These are phyloP conservation scores for Salix viminalis DNA, from an alignment of 345 rosid species.

Conservation along the genomic window DNA sequence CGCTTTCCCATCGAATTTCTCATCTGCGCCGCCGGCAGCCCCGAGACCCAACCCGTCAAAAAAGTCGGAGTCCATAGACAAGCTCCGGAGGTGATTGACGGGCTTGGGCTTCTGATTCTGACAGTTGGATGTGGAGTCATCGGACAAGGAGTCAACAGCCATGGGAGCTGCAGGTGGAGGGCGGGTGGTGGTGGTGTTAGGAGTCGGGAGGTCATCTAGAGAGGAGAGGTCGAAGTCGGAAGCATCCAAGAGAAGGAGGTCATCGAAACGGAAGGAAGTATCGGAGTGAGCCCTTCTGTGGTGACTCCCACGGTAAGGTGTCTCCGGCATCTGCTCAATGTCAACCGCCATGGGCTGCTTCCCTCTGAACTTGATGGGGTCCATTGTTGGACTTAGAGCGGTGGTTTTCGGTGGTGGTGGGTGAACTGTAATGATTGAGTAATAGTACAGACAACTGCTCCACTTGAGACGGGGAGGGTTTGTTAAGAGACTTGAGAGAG, in stretches of 20 bases:
- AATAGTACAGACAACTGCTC: neutral
- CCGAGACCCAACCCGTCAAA: conserved; percentile 47
- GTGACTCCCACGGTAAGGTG: conserved; percentile 53
- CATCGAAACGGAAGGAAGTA: conserved; percentile 80
- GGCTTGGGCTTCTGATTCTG: conserved; percentile 32
- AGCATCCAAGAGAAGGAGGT: conserved; percentile 77
- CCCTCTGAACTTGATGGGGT: conserved; percentile 6
- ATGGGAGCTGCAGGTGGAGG: conserved; percentile 22
- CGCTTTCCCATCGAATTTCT: conserved; percentile 34
- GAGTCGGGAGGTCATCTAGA: conserved; percentile 62
- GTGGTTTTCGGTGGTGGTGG: neutral
- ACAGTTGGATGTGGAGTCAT: conserved; percentile 58
- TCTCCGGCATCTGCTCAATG: conserved; percentile 67
- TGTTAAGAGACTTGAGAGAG: neutral
- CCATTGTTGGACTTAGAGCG: neutral
- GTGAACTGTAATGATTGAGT: neutral
- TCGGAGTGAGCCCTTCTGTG: conserved; percentile 95
- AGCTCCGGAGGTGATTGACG: conserved; percentile 69
- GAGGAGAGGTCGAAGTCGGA: conserved; percentile 78
- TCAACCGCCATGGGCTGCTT: conserved; percentile 23
- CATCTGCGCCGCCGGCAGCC: conserved; percentile 27
- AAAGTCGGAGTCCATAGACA: conserved; percentile 88
- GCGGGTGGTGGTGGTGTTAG: conserved; percentile 23
- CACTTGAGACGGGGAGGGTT: neutral
- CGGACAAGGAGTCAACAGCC: conserved; percentile 59